These are phyloP conservation scores for Udeniomyces megalosporus DNA, from an alignment of 768 basidiomycete species.

Conservation along the genomic window DNA sequence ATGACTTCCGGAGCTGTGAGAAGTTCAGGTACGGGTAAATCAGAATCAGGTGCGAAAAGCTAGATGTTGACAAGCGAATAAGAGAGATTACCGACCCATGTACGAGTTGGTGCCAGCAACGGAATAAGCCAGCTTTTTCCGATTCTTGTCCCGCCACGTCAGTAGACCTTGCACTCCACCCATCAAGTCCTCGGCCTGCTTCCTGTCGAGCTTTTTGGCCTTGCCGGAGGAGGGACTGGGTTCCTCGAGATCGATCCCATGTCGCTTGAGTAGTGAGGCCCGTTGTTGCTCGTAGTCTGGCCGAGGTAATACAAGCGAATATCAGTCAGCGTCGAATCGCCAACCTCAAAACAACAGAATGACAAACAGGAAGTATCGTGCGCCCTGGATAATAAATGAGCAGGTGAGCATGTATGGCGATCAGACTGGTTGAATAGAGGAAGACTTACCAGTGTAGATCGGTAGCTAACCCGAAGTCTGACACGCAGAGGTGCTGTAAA, in stretches of 20 bases:
- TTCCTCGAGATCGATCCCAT: constrained; percentile 90
- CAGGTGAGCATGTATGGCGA: constrained; percentile 37
- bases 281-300: constrained; percentile 80
- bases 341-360: background rate
- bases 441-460: constrained; percentile 11
- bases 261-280: constrained; percentile 66
- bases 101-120: constrained; percentile 30
- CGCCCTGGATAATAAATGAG: constrained; percentile 42
- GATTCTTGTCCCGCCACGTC: constrained; percentile 88
- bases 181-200: constrained; percentile 54
- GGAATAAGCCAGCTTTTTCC: constrained; percentile 56
- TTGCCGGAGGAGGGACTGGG: constrained; percentile 25
- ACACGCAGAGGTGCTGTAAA: constrained; percentile 87
- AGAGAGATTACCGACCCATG: constrained; percentile 22
- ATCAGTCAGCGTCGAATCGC: background rate
- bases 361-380: constrained; percentile 75
- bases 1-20: constrained; percentile 32
- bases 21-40: constrained; percentile 38
- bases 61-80: constrained; percentile 7
- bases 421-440: background rate
- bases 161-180: constrained; percentile 61
- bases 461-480: constrained; percentile 90
- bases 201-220: constrained; percentile 19
- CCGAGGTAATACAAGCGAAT: background rate
- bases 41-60: constrained; percentile 68